Evolutionary conservation across 2,329 filamentous ascomycete species (phyloP), one percentile per base, ranked within the genome.

Genomic region (Beauveria sp.): DNA sequence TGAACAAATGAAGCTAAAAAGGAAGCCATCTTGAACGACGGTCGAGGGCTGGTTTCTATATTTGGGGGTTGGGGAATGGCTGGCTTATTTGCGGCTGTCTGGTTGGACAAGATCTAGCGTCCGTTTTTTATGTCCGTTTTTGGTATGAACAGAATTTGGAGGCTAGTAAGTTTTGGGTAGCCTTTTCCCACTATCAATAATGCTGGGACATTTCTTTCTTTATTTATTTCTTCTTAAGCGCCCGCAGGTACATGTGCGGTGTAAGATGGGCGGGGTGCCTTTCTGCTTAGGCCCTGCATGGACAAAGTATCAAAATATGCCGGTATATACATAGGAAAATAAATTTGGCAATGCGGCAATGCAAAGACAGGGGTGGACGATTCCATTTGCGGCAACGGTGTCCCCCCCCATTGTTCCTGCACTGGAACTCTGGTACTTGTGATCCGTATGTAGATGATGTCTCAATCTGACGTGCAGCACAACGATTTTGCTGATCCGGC

Each of bases 391-490:
- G 34, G 34, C 34, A 37, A 37, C 12, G 34, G 34, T 37, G 9
- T 2, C 34, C 2, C 34, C 22, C 34, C 12, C 34, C 34, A 37
- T 37, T 37, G 34, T 37, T 7, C 20, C 9, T 34, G 30, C 30
- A 5, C 30, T 34, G 30, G 5, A 18, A 28, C 48, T 30, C 48
- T 34, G 18, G 30, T 7, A 14, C 9, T 20, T 16, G 10, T 20
- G 2, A 14, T 46, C 43, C 30, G 8, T 50, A 16, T 16, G 41
- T 41, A 37, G 22, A 44, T 43, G 6, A 9, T 58, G 55, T 43
- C 46, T 51, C 46, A 58, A 57, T 51, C 55, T 50, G 55, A 58
- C 55, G 55, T 43, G 55, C 55, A 57, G 55, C 34, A 57, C 43
- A 5, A 22, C 46, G 55, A 58, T 58, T 37, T 37, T 51, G 55